Evolutionary conservation across 2,329 filamentous ascomycete species (phyloP), one percentile per base, ranked within the genome.

Genomic region (Colletotrichum agaves): DNA sequence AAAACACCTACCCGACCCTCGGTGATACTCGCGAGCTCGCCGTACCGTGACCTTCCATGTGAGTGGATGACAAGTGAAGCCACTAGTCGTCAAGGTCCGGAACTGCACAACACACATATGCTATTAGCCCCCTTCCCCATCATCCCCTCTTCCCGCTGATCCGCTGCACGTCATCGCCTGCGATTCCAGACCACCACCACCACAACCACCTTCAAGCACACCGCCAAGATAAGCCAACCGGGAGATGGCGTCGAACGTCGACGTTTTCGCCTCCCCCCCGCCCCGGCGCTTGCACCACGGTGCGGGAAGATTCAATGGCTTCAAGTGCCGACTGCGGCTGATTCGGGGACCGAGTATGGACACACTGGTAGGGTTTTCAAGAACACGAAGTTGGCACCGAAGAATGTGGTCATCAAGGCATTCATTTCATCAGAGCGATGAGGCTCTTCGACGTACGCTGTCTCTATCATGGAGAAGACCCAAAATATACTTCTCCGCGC

Each of bases 121-220:
- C 35, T 12, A 37, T n/a, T n/a, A n/a, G n/a, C n/a, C n/a, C 35
- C 35, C 11, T 12, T n/a, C n/a, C 35, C 35, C 35, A 4, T 37
- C 35, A 11, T 15, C 5, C 35, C 35, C 35, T 37, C 35, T 15
- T 37, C 11, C 35, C 60, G 44, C 50, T 50, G 35, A 57, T 57
- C 53, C 52, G 60, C 60, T 67, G 60, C 64, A 63, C 52, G 64
- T 67, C 64, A 67, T 63, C 31, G 31, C 41, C 52, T 33, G 52
- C 41, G 27, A 12, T 23, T 31, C 50, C 60, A n/a, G 23, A 7
- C 58, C 37, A 31, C 17, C 23, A 47, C 33, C 31, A 39, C 12
- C 35, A 57, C 58, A 27, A 31, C 17, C 17, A 47, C 33, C 31
- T 33, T n/a, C 35, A 57, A 37, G 33, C 52, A 53, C 60, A 67